Base-by-base conservation (phyloP, 306 rosid genomes). In the Dryas octopetala region DNA sequence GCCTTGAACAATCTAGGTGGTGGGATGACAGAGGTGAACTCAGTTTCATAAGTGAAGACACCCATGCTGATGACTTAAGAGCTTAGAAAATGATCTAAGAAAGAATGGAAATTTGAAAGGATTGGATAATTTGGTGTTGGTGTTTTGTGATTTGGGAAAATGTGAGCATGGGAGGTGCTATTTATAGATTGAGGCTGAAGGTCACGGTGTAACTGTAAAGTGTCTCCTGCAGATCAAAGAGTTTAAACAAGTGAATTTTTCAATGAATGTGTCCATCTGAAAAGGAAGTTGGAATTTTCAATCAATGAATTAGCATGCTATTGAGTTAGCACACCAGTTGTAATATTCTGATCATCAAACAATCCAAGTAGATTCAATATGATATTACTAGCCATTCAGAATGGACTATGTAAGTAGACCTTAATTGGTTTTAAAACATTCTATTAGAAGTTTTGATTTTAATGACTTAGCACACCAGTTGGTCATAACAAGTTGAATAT, bases 101-200 rank as follows among this genome's bases (percentile, higher is more conserved):
- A 11, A 32, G 74, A 75, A 2, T 46, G 49, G 49, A 40, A 4
- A 14, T 8, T 45, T 45, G 47, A 19, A 19, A 19, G 23, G 23
- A 19, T 19, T 19, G 23, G 16, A 79, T 19, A 19, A 19, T 19
- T 19, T 28, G 38, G 38, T 28, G 2, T 28, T 28, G 38, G 38
- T 28, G 38, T 28, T 28, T 28, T 28, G 38, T 28, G 38, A 28
- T 28, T 6, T 14, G 14, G 38, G 14, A 52, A 52, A 46, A 8
- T 46, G 6, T 46, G 49, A 46, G 49, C 9, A 46, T 5, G 9
- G 62, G 11, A 8, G 62, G 17, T 41, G 66, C 54, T 58, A 57
- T 72, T 57, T 72, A 72, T 72, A 72, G 76, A 17, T 49, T 8
- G 13, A 19, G 62, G 23, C 19, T 16, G 62, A 57, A 57, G 19